Evolutionary conservation across 2,329 filamentous ascomycete genomes (phyloP).

Genomic region (Botrytis paeoniae): DNA sequence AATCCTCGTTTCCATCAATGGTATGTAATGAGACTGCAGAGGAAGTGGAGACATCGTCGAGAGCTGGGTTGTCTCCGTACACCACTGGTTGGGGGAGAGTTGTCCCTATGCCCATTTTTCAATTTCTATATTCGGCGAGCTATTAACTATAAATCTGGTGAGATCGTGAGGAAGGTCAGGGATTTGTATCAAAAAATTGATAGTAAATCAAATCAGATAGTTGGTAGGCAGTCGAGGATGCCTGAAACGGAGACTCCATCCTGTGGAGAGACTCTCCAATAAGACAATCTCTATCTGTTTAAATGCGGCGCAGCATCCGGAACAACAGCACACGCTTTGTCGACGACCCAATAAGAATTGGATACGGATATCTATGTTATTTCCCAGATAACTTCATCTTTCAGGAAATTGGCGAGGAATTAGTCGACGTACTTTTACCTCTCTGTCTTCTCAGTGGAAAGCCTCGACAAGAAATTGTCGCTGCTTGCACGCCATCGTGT

Average conservation of each 20-base stretch:
- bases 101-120: conserved; percentile 2
- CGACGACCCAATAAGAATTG: too few relatives aligned
- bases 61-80: conserved; percentile 28
- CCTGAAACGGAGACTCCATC: too few relatives aligned
- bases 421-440: not conserved
- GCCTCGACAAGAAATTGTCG: not conserved
- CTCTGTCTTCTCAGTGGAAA: not conserved
- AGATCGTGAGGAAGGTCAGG: too few relatives aligned
- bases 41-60: conserved; percentile 29
- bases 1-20: conserved; percentile 22
- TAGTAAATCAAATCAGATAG: not conserved
- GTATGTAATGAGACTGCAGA: conserved; percentile 29
- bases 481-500: not conserved
- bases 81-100: conserved; percentile 10
- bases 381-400: not conserved
- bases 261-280: too few relatives aligned
- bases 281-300: too few relatives aligned
- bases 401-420: not conserved
- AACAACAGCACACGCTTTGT: not conserved
- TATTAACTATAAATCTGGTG: not conserved
- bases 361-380: not conserved
- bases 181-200: not conserved
- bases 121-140: not conserved
- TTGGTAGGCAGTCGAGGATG: not conserved
- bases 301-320: not conserved